Evolutionary conservation across 495 filamentous ascomycete species (phyloP), one percentile per base, ranked within the genome.

Genomic region (Acidomyces sp.): DNA sequence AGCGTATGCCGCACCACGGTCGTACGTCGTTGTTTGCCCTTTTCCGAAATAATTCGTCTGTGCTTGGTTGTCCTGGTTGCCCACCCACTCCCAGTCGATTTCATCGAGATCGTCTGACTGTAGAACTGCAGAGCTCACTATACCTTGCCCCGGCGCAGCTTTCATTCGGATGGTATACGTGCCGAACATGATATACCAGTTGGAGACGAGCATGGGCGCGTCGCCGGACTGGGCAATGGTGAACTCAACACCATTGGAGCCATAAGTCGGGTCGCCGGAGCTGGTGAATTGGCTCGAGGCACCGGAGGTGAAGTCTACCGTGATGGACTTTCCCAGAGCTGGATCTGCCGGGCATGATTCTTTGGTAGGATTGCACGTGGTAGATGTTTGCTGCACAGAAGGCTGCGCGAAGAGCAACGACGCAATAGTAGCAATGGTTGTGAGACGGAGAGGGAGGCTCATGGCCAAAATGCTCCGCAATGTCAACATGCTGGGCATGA

Each of bases 11-110:
- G 65, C 69, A 13, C 77, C 87, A 31, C 84, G 82, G 57, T 81
- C 72, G 51, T 79, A 87, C 7, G 70, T 68, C 10, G 61, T 63
- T 0, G 78, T 82, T 38, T 82, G 76, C 11, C 88, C 90, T 64
- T 94, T 92, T 56, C 83, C 80, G 55, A 88, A 97, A 66, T 86
- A 97, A 64, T 97, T 94, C 56, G 75, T 80, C 62, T 94, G 82
- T 11, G 92, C 80, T 37, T 77, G 58, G 36, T 52, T 68, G 39
- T 65, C 61, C 51, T 78, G 68, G 31, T 68, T 67, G 26, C 80
- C 80, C 11, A 85, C 60, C 80, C 80, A 85, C 55, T 85, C 80
- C 71, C 85, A 85, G 59, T 95, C 90, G 53, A 97, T 85, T 62
- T 97, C 90, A 59, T 97, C 90, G 10, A 93, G 72, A 46, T 78